A percentile compares a stretch with the other conserved stretches of the same genome.
phyloP scores from a whole-genome alignment of 1,139 yeast genomes.

The Hyphopichia khmerensis region DNA sequence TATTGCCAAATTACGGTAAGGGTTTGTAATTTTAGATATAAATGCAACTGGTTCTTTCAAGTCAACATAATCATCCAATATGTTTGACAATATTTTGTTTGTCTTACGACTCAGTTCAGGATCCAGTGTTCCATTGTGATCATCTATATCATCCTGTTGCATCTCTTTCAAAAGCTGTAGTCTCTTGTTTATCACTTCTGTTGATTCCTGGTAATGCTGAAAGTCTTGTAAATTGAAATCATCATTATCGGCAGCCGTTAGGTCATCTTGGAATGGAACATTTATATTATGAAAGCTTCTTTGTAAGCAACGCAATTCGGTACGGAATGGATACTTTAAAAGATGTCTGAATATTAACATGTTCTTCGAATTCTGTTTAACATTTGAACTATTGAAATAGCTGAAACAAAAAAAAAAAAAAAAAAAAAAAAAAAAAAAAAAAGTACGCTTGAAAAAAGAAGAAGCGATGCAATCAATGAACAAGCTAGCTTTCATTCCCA shows the following conservation, averaged over 20 bases:
- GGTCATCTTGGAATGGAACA: constrained; percentile 43
- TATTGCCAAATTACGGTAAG: constrained; percentile 74
- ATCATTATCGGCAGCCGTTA: constrained; percentile 32
- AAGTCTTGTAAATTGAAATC: constrained; percentile 41
- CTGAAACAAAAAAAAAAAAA: too few species aligned
- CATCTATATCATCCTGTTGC: not conserved
- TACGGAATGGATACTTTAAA: not conserved
- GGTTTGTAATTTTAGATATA: constrained; percentile 52
- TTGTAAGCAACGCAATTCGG: not conserved
- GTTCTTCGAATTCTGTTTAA: not conserved
- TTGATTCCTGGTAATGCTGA: constrained; percentile 37
- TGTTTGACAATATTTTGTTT: not conserved
- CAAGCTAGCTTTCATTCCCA: too few species aligned
- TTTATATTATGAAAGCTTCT: constrained; percentile 14
- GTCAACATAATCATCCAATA: not conserved
- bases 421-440: too few species aligned
- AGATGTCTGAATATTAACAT: not conserved
- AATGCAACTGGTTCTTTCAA: constrained; percentile 37
- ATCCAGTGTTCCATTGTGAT: too few species aligned
- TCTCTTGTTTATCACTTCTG: constrained; percentile 16
- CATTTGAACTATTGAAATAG: too few species aligned
- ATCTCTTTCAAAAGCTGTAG: not conserved
- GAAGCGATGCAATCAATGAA: too few species aligned
- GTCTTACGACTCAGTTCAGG: too few species aligned
- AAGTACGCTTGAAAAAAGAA: too few species aligned